These are phyloP conservation scores for Lizonia empirigonia DNA, from an alignment of 2,329 filamentous ascomycete genomes.

Conservation along the genomic window DNA sequence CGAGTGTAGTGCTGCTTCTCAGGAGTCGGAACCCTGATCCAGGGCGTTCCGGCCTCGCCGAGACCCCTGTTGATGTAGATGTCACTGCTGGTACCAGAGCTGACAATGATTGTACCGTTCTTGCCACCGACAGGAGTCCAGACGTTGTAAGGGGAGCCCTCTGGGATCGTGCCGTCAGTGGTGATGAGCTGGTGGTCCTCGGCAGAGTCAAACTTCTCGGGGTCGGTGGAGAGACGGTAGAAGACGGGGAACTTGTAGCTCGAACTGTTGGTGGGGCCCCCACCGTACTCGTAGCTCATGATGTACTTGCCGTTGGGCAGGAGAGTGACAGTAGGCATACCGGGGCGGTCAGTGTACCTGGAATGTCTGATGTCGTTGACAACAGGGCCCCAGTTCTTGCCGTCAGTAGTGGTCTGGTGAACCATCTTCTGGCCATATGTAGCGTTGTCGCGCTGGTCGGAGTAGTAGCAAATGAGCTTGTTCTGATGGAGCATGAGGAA, in stretches of 20 bases:
- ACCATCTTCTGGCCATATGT: constrained; percentile 71
- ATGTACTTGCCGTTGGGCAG: constrained; percentile 67
- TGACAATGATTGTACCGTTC: constrained; percentile 58
- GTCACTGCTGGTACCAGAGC: constrained; percentile 47
- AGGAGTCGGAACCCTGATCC: constrained; percentile 53
- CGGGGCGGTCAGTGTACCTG: constrained; percentile 68
- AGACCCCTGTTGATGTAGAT: constrained; percentile 57
- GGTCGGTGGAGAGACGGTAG: constrained; percentile 57
- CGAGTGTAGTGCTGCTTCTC: constrained; percentile 55
- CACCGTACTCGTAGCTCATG: constrained; percentile 68
- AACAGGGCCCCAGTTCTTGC: constrained; percentile 63
- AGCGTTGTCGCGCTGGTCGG: constrained; percentile 68
- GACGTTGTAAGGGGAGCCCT: constrained; percentile 58
- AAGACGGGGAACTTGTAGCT: constrained; percentile 57
- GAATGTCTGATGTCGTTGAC: constrained; percentile 68
- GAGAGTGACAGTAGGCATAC: constrained; percentile 68
- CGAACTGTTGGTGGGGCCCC: constrained; percentile 45
- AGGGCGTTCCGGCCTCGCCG: constrained; percentile 48
- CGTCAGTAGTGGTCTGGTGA: constrained; percentile 66
- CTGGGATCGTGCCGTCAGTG: constrained; percentile 54
- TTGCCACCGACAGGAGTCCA: constrained; percentile 57
- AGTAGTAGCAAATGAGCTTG: constrained; percentile 70
- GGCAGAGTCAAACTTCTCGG: constrained; percentile 54
- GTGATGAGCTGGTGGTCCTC: constrained; percentile 51
- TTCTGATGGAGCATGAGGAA: constrained; percentile 66